Evolutionary conservation across 805 yeast genomes (phyloP).

Genomic region (Soucietia sequanensis): DNA sequence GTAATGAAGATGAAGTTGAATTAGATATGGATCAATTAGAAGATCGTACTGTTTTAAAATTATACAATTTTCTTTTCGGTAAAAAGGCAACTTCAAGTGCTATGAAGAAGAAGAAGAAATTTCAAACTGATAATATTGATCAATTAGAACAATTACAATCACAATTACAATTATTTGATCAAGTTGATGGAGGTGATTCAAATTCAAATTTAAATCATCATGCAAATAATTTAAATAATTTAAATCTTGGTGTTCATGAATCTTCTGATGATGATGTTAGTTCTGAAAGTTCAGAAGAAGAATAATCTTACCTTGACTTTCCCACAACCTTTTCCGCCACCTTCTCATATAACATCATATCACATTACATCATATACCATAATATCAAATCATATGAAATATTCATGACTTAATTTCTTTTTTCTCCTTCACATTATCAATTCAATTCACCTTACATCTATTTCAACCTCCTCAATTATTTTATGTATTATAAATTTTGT

Average conservation of each 20-base stretch:
- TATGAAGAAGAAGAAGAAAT: slow-evolving; percentile 43
- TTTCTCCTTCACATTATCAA: no score
- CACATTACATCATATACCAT: no score
- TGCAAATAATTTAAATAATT: slow-evolving; percentile 30
- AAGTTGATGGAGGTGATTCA: slow-evolving; percentile 23
- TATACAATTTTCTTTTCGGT: slow-evolving; percentile 74
- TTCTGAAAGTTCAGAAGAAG: slow-evolving; percentile 71
- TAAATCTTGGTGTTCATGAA: slow-evolving; percentile 35
- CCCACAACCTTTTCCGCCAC: no score
- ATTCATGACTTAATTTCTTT: no score
- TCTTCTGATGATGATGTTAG: slow-evolving; percentile 51
- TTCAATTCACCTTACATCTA: no score
- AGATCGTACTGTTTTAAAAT: slow-evolving; percentile 73
- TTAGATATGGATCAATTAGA: slow-evolving; percentile 92
- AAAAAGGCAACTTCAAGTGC: slow-evolving; percentile 34
- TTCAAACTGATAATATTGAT: slow-evolving; percentile 28
- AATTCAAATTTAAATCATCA: slow-evolving; percentile 13
- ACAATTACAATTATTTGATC: slow-evolving; percentile 45
- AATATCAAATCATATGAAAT: no score
- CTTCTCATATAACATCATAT: no score
- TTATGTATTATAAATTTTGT: no score
- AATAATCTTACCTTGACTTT: no score
- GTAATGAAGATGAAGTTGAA: slow-evolving; percentile 87
- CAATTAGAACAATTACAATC: slow-evolving; percentile 67
- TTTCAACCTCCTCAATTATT: no score